Conservation (phyloP, 192 early-diverging fungal species). For the Linnemannia schmuckeri region DNA sequence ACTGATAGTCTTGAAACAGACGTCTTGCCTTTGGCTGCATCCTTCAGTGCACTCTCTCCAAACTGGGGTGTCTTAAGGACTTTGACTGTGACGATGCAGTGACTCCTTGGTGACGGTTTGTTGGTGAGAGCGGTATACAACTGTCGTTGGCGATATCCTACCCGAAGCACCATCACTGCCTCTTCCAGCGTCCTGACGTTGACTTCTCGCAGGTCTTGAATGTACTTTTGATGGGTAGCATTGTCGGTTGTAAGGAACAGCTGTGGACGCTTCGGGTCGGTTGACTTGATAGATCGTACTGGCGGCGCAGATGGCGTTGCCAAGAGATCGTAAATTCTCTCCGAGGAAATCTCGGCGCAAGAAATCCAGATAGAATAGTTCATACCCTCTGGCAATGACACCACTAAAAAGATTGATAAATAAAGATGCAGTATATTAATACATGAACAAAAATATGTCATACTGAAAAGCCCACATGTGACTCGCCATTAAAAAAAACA, state of each 20-base stretch:
- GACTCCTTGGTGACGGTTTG: slow-evolving; percentile 69
- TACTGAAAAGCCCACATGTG: too few species aligned
- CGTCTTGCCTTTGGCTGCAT: slow-evolving; percentile 52
- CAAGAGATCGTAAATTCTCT: slow-evolving; percentile 89
- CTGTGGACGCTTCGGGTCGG: slow-evolving; percentile 32
- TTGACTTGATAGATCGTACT: neutral
- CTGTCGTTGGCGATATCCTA: slow-evolving; percentile 70
- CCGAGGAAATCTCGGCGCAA: slow-evolving; percentile 92
- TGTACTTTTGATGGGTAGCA: slow-evolving; percentile 63
- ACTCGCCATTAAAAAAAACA: too few species aligned
- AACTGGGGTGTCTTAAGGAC: slow-evolving; percentile 69
- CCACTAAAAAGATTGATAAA: slow-evolving; percentile 7
- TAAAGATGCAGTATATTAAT: neutral
- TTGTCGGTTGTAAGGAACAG: slow-evolving; percentile 58
- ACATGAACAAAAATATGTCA: neutral
- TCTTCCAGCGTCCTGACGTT: slow-evolving; percentile 68
- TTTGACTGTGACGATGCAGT: slow-evolving; percentile 77
- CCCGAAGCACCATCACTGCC: slow-evolving; percentile 66
- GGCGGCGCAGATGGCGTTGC: slow-evolving; percentile 39
- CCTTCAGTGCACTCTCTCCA: slow-evolving; percentile 57
- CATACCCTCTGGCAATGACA: slow-evolving; percentile 62
- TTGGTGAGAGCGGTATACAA: slow-evolving; percentile 71
- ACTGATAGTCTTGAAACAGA: slow-evolving; percentile 67
- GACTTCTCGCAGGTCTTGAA: slow-evolving; percentile 73
- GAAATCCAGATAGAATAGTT: slow-evolving; percentile 90